Evolutionary conservation across 2,329 filamentous ascomycete species (phyloP), one percentile per base, ranked within the genome.

Genomic region (Lasiodiplodia citricola): DNA sequence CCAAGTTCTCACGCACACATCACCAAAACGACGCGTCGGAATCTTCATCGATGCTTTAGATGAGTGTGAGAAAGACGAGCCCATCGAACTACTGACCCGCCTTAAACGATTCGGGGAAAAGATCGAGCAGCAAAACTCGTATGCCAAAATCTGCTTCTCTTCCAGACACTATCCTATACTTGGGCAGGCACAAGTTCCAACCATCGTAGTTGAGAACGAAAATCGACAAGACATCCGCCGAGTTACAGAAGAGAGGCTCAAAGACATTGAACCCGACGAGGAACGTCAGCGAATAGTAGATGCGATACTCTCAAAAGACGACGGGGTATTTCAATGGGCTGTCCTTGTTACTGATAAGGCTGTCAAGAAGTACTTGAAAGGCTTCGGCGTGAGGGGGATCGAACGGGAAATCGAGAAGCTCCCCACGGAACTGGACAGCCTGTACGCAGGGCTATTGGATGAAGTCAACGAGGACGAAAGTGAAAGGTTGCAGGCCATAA

Each of bases 1-100:
- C 25, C 44, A 23, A 2, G 4, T 28, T 2, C 16, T 64, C 4
- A n/a, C 47, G 3, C 16, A 52, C 11, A 28, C n/a, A n/a, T 21
- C 41, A 10, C 16, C 21, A 16, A 21, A 51, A 5, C 44, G 21
- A 3, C 47, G 28, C n/a, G 18, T 52, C 8, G 14, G 35, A 2
- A 52, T 64, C 7, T 52, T 64, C 11, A 52, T 64, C 28, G 60
- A 64, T 1, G 60, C 60, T 2, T 47, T 64, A 18, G 60, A 64
- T 14, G 60, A 64, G 18, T 64, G 31, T 16, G 28, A 31, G 8
- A 23, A 38, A 1, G 54, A 57, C 14, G 28, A 2, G 1, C 16
- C 54, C 11, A 57, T n/a, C 16, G 11, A 5, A 23, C 4, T 57
- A 11, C 6, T 57, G 31, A 16, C 28, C 14, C 54, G 14, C 31